Conservation (phyloP, 2,329 filamentous ascomycete genomes). For the Periconia sp. region DNA sequence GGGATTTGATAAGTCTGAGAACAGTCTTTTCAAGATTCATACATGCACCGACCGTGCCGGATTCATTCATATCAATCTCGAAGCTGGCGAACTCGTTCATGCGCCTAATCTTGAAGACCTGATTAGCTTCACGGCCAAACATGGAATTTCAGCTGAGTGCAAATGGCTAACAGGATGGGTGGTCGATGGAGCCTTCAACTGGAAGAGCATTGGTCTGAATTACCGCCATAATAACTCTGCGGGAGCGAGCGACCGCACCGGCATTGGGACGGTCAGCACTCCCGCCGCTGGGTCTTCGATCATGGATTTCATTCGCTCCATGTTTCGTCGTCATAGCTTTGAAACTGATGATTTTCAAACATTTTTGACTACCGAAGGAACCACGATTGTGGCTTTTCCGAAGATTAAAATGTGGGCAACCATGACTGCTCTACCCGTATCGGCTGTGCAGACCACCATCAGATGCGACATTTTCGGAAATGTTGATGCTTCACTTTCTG, state of each 20-base stretch:
- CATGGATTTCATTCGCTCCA: slow-evolving; percentile 5
- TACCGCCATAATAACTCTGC: neutral
- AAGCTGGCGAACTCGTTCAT: slow-evolving; percentile 13
- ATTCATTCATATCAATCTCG: slow-evolving; percentile 37
- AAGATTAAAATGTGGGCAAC: slow-evolving; percentile 11
- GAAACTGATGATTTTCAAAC: slow-evolving; percentile 1
- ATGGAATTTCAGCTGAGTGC: slow-evolving; percentile 15
- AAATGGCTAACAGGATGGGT: slow-evolving; percentile 42
- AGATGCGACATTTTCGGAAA: slow-evolving; percentile 11
- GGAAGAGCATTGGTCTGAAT: slow-evolving; percentile 40
- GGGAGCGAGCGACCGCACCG: slow-evolving; percentile 17
- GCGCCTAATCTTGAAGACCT: slow-evolving; percentile 15
- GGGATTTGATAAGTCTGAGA: slow-evolving; percentile 46
- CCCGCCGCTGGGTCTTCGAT: neutral
- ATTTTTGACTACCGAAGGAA: neutral
- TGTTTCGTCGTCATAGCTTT: slow-evolving; percentile 8
- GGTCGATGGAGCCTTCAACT: slow-evolving; percentile 46
- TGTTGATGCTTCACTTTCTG: neutral
- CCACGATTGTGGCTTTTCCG: slow-evolving; percentile 10
- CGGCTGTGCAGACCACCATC: slow-evolving; percentile 4
- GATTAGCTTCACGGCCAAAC: slow-evolving; percentile 13
- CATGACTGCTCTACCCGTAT: slow-evolving; percentile 2
- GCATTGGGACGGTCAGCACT: slow-evolving; percentile 8
- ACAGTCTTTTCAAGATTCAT: slow-evolving; percentile 36
- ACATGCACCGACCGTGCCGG: slow-evolving; percentile 28